Conservation (phyloP, 2,329 filamentous ascomycete species). For the Bipolaris bicolor region DNA sequence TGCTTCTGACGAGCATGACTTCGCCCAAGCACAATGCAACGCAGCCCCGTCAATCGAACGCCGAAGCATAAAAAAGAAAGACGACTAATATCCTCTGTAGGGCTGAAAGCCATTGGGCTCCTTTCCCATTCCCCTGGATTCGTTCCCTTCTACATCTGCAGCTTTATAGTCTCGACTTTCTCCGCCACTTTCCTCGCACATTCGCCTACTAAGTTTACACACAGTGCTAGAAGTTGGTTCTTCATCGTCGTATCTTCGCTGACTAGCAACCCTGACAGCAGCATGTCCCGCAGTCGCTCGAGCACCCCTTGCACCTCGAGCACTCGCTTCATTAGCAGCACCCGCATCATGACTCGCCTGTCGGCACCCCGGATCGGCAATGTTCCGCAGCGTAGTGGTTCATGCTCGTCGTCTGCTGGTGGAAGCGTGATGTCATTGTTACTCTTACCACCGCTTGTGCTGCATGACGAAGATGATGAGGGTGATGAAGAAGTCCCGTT, state of each 20-base stretch:
- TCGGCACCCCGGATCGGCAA: constrained; percentile 10
- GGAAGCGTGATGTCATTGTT: constrained; percentile 4
- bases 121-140: no score
- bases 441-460: background rate
- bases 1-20: no score
- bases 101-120: no score
- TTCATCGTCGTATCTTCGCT: background rate
- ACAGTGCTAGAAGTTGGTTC: constrained; percentile 5
- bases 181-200: constrained; percentile 9
- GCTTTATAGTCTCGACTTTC: constrained; percentile 2
- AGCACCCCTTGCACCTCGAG: constrained; percentile 9
- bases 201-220: constrained; percentile 6
- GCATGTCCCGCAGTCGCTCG: constrained; percentile 3
- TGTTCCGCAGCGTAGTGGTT: constrained; percentile 10
- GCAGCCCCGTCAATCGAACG: no score
- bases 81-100: no score
- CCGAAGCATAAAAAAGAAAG: no score
- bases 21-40: no score
- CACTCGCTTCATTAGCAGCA: constrained; percentile 10
- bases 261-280: background rate
- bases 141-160: constrained; percentile 6
- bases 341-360: constrained; percentile 8
- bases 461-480: background rate
- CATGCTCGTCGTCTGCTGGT: constrained; percentile 8
- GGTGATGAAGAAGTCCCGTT: constrained; percentile 1